Evolutionary conservation across 2,329 filamentous ascomycete genomes (phyloP).

Genomic region (Metarhizium anisopliae): DNA sequence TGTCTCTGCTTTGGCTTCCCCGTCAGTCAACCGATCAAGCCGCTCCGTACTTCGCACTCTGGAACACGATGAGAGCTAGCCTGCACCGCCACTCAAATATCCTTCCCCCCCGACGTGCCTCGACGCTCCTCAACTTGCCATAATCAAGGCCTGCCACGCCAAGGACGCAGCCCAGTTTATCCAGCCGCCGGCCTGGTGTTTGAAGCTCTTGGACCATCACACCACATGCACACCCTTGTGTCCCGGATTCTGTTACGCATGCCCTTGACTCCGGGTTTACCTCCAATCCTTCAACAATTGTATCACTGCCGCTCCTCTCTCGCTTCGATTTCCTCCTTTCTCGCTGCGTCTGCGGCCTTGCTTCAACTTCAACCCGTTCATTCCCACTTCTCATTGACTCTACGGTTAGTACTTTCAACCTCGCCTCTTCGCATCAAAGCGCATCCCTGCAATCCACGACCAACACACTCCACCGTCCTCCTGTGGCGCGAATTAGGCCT

Average conservation of each 20-base stretch:
- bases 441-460: not conserved
- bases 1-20: not conserved
- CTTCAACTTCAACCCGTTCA: not conserved
- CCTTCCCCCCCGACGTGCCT: not conserved
- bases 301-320: not conserved
- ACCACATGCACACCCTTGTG: not conserved
- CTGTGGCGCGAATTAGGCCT: constrained; percentile 2
- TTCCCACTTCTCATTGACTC: not conserved
- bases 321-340: not conserved
- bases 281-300: not conserved
- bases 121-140: not conserved
- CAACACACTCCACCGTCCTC: not conserved
- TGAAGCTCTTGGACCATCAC: not conserved
- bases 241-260: not conserved
- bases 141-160: not conserved
- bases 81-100: not conserved
- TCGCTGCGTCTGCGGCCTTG: not conserved
- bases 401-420: not conserved
- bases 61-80: not conserved
- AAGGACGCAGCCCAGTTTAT: not conserved
- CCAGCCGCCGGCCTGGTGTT: not conserved
- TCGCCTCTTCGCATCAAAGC: not conserved
- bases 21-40: not conserved
- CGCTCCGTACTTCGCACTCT: not conserved
- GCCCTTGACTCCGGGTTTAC: not conserved